Evolutionary conservation across 768 basidiomycete species (phyloP).

Genomic region (Suillus paluster): DNA sequence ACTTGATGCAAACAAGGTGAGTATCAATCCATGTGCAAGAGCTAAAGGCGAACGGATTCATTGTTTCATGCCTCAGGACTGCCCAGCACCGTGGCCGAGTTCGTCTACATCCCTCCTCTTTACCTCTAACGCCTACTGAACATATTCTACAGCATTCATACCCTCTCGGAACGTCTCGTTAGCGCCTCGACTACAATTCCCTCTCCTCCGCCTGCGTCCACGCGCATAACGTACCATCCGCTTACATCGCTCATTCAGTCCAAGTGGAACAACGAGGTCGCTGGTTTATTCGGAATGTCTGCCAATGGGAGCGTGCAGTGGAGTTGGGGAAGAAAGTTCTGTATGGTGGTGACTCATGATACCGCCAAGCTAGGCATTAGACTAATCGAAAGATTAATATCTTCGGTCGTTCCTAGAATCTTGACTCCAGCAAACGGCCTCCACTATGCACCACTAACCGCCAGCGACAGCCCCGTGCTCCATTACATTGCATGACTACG

Average conservation of each 20-base stretch:
- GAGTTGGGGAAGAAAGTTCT: conserved; percentile 52
- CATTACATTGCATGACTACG: background rate
- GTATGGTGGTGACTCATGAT: conserved; percentile 39
- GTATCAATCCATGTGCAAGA: conserved; percentile 16
- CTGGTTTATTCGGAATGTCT: conserved; percentile 45
- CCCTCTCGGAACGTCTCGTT: conserved; percentile 53
- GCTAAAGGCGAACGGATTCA: conserved; percentile 1
- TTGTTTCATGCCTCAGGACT: conserved; percentile 44
- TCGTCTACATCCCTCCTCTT: conserved; percentile 25
- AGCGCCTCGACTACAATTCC: conserved; percentile 51
- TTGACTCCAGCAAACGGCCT: background rate
- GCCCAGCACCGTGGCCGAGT: conserved; percentile 62
- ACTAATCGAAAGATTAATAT: background rate
- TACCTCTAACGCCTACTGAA: background rate
- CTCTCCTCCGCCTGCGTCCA: conserved; percentile 59
- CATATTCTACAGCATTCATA: conserved; percentile 46
- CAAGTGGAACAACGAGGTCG: conserved; percentile 64
- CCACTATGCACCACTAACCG: background rate
- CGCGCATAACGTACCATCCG: conserved; percentile 51
- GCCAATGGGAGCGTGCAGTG: conserved; percentile 50
- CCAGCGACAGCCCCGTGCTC: background rate
- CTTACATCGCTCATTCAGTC: conserved; percentile 54
- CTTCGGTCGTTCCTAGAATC: background rate
- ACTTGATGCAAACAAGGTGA: conserved; percentile 61
- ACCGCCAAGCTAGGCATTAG: background rate